Percentiles rank a stretch among this genome's conserved stretches.
Conservation (phyloP, 1,284 basidiomycete genomes). For the Leccinum pachyderme region DNA sequence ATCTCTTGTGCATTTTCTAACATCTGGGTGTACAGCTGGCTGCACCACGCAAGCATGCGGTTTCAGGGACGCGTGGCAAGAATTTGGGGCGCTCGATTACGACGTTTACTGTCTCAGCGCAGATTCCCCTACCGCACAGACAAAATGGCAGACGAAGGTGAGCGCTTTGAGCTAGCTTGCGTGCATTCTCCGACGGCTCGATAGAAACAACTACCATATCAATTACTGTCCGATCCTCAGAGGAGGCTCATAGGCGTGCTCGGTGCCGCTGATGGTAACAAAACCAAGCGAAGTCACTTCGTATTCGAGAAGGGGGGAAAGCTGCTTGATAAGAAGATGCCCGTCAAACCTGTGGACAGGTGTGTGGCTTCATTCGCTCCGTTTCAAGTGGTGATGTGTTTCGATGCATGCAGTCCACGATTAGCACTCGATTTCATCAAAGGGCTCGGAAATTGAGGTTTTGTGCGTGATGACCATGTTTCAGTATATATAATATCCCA, state of each 20-base stretch:
- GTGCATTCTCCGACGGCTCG: background rate
- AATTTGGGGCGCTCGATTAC: slow-evolving; percentile 70
- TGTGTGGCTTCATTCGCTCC: slow-evolving; percentile 27
- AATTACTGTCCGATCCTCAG: slow-evolving; percentile 85
- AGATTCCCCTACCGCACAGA: slow-evolving; percentile 76
- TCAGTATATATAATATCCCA: slow-evolving; percentile 5
- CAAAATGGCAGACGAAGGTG: slow-evolving; percentile 83
- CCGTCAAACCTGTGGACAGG: slow-evolving; percentile 84
- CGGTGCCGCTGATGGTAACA: slow-evolving; percentile 79
- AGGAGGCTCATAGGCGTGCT: slow-evolving; percentile 75
- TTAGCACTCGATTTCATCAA: slow-evolving; percentile 45
- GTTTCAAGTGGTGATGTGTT: background rate
- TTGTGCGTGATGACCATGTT: background rate
- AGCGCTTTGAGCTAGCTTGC: background rate
- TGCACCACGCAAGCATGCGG: slow-evolving; percentile 90
- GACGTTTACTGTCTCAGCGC: slow-evolving; percentile 85
- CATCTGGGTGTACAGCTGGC: slow-evolving; percentile 53
- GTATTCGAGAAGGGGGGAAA: slow-evolving; percentile 88
- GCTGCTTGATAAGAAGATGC: slow-evolving; percentile 76
- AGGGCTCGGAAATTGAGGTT: slow-evolving; percentile 17
- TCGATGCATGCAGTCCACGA: slow-evolving; percentile 15
- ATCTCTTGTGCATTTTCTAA: slow-evolving; percentile 1
- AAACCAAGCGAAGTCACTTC: slow-evolving; percentile 87
- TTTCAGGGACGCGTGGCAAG: slow-evolving; percentile 78
- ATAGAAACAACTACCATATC: slow-evolving; percentile 83